phyloP scores from a whole-genome alignment of 768 basidiomycete species.

The Stropharia rugosoannulata region DNA sequence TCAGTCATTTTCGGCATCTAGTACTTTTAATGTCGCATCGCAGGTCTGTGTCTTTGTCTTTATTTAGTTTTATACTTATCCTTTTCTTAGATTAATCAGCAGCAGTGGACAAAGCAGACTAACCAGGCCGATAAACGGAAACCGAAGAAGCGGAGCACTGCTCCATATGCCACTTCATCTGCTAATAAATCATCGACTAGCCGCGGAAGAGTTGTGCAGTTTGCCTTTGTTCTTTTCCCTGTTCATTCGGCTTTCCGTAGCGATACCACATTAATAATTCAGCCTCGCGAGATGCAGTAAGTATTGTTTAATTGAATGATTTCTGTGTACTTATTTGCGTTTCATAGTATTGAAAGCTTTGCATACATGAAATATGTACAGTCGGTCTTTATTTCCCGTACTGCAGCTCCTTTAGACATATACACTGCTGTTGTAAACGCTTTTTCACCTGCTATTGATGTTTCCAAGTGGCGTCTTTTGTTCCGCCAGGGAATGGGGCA shows the following conservation, averaged over 20 bases:
- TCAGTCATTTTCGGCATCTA: too few species aligned
- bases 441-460: not conserved
- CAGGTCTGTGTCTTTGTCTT: not conserved
- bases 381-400: not conserved
- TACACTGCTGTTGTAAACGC: not conserved
- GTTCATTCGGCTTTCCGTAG: not conserved
- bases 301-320: not conserved
- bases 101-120: conserved; percentile 2
- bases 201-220: not conserved
- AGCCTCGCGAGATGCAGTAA: not conserved
- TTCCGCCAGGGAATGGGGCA: not conserved
- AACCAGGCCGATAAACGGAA: not conserved
- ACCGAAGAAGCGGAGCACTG: not conserved
- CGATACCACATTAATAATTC: not conserved
- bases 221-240: not conserved
- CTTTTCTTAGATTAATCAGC: not conserved
- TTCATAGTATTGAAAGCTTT: not conserved
- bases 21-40: too few species aligned
- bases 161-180: not conserved
- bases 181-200: not conserved
- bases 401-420: not conserved
- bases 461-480: not conserved
- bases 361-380: not conserved
- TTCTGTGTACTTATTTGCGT: not conserved
- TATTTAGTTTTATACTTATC: not conserved